Evolutionary conservation across 1,139 yeast species (phyloP), one percentile per base, ranked within the genome.

Genomic region (Blastobotrys elegans): DNA sequence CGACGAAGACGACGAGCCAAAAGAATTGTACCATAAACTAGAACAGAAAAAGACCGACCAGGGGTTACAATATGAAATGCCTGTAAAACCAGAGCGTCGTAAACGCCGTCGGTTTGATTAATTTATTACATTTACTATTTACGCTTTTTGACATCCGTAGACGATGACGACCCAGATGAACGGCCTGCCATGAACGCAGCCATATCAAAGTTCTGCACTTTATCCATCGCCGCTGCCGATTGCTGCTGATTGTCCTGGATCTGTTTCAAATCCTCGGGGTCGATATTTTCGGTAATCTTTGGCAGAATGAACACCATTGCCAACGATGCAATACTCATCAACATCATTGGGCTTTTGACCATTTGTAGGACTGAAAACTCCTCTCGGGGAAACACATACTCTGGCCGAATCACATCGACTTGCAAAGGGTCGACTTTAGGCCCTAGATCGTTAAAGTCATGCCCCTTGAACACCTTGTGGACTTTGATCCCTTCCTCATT

Each of bases 1-100:
- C 2, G 33, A 40, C 10, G 31, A 32, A 4, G 27, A 34, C 18
- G 31, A 35, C 6, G 46, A 46, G 16, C 56, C 53, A 16, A 53
- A 54, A 43, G 55, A 64, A 39, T 61, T 76, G 17, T 77, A 72
- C 55, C 68, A 70, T 27, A 73, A 76, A 3, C 53, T 77, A 35
- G 67, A 72, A 38, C 73, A 72, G 40, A 60, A 59, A 29, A 59
- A 57, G 10, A 49, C 51, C 2, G 52, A 52, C 2, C 54, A 56
- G 1, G 54, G 50, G 5, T 59, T 59, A 4, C 56, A 57, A 37
- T 59, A 59, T 38, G 56, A 59, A n/a, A 51, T 24, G 4, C 38
- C 44, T 13, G 18, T 10, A 13, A 20, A 21, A 20, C 21, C 59
- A 34, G 56, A 60, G 7, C 44, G 50, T 7, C 48, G 49, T 18